Evolutionary conservation across 2,329 filamentous ascomycete species (phyloP).

Genomic region (Aureobasidium sp.): DNA sequence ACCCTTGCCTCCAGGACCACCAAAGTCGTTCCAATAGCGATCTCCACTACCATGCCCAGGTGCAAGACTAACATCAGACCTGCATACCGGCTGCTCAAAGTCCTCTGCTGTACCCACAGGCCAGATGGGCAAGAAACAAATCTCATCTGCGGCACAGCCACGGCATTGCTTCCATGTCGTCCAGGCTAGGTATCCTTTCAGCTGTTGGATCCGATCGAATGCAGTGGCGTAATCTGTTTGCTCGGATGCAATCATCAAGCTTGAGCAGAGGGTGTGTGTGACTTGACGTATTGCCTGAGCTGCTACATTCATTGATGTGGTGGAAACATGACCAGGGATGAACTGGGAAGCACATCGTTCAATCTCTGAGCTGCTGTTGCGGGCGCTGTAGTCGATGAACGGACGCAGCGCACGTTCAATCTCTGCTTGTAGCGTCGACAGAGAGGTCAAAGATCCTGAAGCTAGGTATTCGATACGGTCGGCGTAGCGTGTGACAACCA

Average conservation of each 20-base stretch:
- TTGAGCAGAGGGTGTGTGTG: slow-evolving; percentile 27
- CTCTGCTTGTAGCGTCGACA: slow-evolving; percentile 22
- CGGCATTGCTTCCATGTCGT: slow-evolving; percentile 51
- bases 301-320: slow-evolving; percentile 19
- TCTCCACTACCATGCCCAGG: not conserved
- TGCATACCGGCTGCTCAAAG: slow-evolving; percentile 43
- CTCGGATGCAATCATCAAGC: slow-evolving; percentile 23
- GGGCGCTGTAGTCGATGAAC: slow-evolving; percentile 32
- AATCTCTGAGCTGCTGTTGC: slow-evolving; percentile 33
- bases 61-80: slow-evolving; percentile 21
- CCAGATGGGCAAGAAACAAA: slow-evolving; percentile 59
- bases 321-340: slow-evolving; percentile 19
- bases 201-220: slow-evolving; percentile 26
- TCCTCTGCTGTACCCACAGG: slow-evolving; percentile 49
- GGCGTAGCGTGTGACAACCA: slow-evolving; percentile 56
- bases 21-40: slow-evolving; percentile 20
- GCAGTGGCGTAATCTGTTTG: slow-evolving; percentile 21
- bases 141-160: slow-evolving; percentile 45
- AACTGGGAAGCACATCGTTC: slow-evolving; percentile 42
- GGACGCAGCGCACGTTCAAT: slow-evolving; percentile 27
- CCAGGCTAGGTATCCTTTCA: slow-evolving; percentile 50
- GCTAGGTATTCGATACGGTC: slow-evolving; percentile 40
- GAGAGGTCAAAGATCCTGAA: slow-evolving; percentile 19
- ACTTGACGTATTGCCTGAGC: slow-evolving; percentile 26
- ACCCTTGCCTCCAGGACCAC: not conserved